Base-by-base conservation (phyloP, 176 grass and related monocot genomes). In the Juncus effusus region DNA sequence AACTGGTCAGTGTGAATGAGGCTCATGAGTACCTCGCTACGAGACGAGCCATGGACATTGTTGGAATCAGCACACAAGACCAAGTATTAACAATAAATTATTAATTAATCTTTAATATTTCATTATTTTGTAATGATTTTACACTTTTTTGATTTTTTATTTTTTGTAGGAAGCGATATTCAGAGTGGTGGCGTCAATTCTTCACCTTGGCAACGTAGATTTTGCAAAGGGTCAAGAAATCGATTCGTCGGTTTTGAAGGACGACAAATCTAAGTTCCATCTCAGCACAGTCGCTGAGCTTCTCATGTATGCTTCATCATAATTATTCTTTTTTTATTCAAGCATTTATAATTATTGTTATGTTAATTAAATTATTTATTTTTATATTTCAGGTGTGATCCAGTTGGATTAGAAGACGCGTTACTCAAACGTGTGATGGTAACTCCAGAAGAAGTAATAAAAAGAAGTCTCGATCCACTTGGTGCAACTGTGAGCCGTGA, bases 251-350 rank as follows among this genome's bases (percentile, higher is more conserved):
- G 77, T 92, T 72, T 69, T 85, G 79, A 97, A 92, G 89, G 88
- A 92, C 69, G 85, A 97, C n/a, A 89, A 92, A 74, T 79, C 93
- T 75, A 97, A 97, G 72, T 97, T 97, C 60, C 93, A 97, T 89
- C 93, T 97, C 56, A 82, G 83, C 58, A 97, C 86, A 77, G 74
- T 85, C 73, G 93, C 93, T 54, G 93, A 89, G 51, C 88, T 97
- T 82, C 93, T 97, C 65, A 97, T 89, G 88, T 97, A 86, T 63
- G 83, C 53, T 52, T 79, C 51, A 12, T 64, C 4, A 62, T 63
- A 74, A 49, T 70, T 80, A 70, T 28, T 28, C 19, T 83, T 40
- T 57, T 3, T 56, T 77, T 70, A 56, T 16, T 65, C 62, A 4
- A 63, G 19, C 19, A 28, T 28, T 28, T 28, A 59, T 42, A 64